Conservation (phyloP, 768 basidiomycete species). For the Mycena capillaripes region DNA sequence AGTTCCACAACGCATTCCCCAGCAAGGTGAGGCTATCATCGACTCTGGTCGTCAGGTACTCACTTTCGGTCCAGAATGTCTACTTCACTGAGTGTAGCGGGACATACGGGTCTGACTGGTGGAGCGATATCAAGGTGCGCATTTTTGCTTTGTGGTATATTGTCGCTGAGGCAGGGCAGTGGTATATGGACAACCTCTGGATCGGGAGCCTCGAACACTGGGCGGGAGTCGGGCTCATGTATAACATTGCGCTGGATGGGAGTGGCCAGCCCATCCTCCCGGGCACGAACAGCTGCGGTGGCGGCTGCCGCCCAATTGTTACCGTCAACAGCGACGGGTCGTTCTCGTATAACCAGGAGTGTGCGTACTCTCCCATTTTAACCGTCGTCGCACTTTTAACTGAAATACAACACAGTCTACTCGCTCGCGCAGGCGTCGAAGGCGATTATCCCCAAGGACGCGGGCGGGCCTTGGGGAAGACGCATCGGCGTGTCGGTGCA, state of each 20-base stretch:
- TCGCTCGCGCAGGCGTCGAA: conserved; percentile 83
- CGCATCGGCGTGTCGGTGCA: conserved; percentile 75
- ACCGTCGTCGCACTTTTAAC: too few species aligned
- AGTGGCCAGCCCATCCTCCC: conserved; percentile 75
- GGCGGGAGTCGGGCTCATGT: conserved; percentile 66
- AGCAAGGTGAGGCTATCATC: not conserved
- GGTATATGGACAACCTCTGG: conserved; percentile 74
- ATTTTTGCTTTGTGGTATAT: not conserved
- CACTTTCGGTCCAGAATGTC: not conserved
- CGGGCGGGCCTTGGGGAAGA: conserved; percentile 78
- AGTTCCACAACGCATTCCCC: conserved; percentile 28
- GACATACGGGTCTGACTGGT: conserved; percentile 62
- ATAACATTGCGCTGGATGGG: conserved; percentile 81
- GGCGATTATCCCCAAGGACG: conserved; percentile 79
- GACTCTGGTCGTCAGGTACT: not conserved
- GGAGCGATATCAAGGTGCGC: conserved; percentile 73
- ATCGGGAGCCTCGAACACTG: conserved; percentile 75
- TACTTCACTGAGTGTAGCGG: conserved; percentile 35
- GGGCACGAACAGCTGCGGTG: conserved; percentile 73
- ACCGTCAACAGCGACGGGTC: conserved; percentile 76
- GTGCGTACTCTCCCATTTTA: conserved; percentile 6
- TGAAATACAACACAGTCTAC: conserved; percentile 53
- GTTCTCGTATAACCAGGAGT: conserved; percentile 81
- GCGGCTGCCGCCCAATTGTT: conserved; percentile 76
- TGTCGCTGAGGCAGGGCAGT: conserved; percentile 43